Percentiles rank a stretch among this genome's conserved stretches.
These are phyloP conservation scores for Paecilomyces sp. DNA, from an alignment of 2,329 filamentous ascomycete species.

Conservation along the genomic window DNA sequence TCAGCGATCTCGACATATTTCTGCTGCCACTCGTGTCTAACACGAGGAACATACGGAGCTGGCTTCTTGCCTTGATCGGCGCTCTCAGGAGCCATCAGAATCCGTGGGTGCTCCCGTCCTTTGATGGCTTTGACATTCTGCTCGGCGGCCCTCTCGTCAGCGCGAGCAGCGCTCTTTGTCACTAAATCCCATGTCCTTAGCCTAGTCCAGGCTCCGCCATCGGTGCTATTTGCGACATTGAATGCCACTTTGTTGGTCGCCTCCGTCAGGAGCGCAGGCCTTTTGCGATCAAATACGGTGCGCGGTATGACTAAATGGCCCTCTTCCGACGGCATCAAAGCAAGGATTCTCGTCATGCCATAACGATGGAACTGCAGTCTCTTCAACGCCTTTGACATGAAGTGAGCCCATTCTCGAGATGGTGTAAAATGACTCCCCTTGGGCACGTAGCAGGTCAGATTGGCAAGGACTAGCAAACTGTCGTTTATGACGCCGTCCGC, in stretches of 20 bases:
- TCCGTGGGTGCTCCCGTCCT: conserved; percentile 16
- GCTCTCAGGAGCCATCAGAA: conserved; percentile 17
- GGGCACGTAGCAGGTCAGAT: conserved; percentile 52
- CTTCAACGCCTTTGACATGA: conserved; percentile 49
- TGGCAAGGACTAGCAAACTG: conserved; percentile 65
- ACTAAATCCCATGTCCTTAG: conserved; percentile 19
- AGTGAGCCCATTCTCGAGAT: conserved; percentile 54
- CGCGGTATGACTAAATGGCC: conserved; percentile 55
- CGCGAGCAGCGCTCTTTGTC: conserved; percentile 16
- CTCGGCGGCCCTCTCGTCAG: conserved; percentile 20
- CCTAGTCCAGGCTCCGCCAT: conserved; percentile 17
- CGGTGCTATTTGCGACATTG: conserved; percentile 47
- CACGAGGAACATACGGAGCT: conserved; percentile 28
- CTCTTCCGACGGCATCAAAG: conserved; percentile 62
- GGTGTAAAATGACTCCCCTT: conserved; percentile 39
- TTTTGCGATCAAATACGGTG: conserved; percentile 48
- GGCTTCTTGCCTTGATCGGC: conserved; percentile 8
- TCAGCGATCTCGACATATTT: conserved; percentile 6
- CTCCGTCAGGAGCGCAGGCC: conserved; percentile 54
- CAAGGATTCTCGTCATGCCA: conserved; percentile 70
- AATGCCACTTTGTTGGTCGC: conserved; percentile 34
- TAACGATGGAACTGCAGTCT: conserved; percentile 62
- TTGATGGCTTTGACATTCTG: conserved; percentile 21
- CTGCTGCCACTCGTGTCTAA: conserved; percentile 28
- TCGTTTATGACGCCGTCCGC: conserved; percentile 52